Base-by-base conservation (phyloP, 83 land plant genomes). In the Diphasiastrum complanatum region DNA sequence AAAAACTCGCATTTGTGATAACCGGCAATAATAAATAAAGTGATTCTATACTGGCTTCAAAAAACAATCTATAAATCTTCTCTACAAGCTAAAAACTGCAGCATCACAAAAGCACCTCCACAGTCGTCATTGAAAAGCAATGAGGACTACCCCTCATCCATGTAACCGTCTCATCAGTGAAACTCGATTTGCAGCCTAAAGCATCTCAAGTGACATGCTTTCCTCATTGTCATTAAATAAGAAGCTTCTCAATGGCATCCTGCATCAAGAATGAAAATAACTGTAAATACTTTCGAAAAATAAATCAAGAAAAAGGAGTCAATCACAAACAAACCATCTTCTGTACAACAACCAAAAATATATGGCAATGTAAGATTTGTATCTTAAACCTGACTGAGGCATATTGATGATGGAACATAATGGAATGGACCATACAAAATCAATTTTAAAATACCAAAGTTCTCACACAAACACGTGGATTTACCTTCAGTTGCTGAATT, bases 171-270 rank as follows among this genome's bases (percentile, higher is more conserved):
- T n/a, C n/a, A n/a, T n/a, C n/a, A n/a, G n/a, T n/a, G n/a, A n/a
- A n/a, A n/a, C n/a, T n/a, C n/a, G n/a, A n/a, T n/a, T n/a, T n/a
- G n/a, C n/a, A n/a, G n/a, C n/a, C n/a, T n/a, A n/a, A n/a, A n/a
- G n/a, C n/a, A n/a, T n/a, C n/a, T n/a, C n/a, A n/a, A n/a, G n/a
- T n/a, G n/a, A n/a, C n/a, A n/a, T n/a, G n/a, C n/a, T n/a, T n/a
- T n/a, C n/a, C n/a, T n/a, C n/a, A n/a, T n/a, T n/a, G n/a, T n/a
- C 47, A 27, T 74, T 55, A 88, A 49, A 89, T 89, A 54, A 89
- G 69, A 45, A 89, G 87, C 83, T 85, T 85, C 80, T 89, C 95
- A 47, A 89, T 89, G 58, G 87, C 86, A 74, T 82, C 85, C 87
- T 83, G 57, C 55, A 64, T 10, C 18, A 47, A 18, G 3, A 11